phyloP scores from a whole-genome alignment of 768 basidiomycete species.

The Coprinopsis cinerea region DNA sequence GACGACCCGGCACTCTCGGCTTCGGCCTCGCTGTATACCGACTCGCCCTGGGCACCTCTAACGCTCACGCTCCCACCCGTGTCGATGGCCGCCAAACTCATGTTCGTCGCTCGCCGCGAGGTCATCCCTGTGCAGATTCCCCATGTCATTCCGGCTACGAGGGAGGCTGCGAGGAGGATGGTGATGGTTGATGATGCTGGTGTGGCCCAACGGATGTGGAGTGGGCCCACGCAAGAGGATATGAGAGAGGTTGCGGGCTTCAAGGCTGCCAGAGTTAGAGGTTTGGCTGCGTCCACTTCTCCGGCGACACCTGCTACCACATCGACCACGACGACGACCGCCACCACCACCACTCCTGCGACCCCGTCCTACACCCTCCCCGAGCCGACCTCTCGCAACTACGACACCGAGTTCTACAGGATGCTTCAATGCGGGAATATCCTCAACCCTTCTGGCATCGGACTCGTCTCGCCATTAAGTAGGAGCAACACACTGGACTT shows the following conservation, averaged over 20 bases:
- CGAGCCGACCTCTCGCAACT: background rate
- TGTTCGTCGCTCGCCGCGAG: constrained; percentile 59
- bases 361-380: constrained; percentile 13
- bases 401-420: constrained; percentile 1
- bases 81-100: constrained; percentile 52
- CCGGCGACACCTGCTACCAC: background rate
- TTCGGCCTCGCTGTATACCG: constrained; percentile 9
- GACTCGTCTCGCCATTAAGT: constrained; percentile 53
- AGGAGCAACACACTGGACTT: constrained; percentile 25
- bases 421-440: background rate
- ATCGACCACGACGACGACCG: background rate
- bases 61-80: constrained; percentile 37
- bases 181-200: constrained; percentile 2
- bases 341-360: constrained; percentile 4
- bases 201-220: constrained; percentile 11
- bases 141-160: constrained; percentile 25
- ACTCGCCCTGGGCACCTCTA: constrained; percentile 23
- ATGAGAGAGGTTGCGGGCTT: constrained; percentile 47
- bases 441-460: constrained; percentile 41
- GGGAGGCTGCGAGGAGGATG: constrained; percentile 17
- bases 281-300: constrained; percentile 33
- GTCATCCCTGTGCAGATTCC: constrained; percentile 38
- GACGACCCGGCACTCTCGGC: background rate
- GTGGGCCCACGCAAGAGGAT: constrained; percentile 49
- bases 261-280: constrained; percentile 9